Evolutionary conservation across 129 eudicot species (phyloP), one percentile per base, ranked within the genome.

Genomic region (Sambucus nigra): DNA sequence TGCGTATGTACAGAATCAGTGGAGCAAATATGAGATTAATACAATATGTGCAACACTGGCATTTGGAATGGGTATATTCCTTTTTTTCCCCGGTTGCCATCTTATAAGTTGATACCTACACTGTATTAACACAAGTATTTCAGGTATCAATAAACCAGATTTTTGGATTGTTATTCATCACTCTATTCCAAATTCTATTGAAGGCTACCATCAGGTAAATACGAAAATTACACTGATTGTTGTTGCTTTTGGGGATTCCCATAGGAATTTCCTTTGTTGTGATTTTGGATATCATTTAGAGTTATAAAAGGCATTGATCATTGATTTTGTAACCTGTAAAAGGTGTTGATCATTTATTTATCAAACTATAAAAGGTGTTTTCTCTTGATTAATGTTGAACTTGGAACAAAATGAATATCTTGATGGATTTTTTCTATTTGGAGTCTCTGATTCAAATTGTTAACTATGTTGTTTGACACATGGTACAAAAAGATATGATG

Each of bases 1-100:
- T 51, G 75, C 96, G 35, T 61, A 35, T 28, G 68, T 86, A 53
- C 99, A 92, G 76, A 76, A 68, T 55, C 87, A 80, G 57, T 92
- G 99, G 99, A 92, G 99, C 71, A 92, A 82, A 72, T 96, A 92
- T 71, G 96, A 80, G 45, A 75, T 92, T 57, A 82, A 86, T 55
- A 73, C 86, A 33, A 92, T 92, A 51, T 92, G 99, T 73, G 99
- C 99, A 63, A 92, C 99, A 32, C 92, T 92, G 62, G 99, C 99
- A 10, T 92, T 92, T 72, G 99, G 99, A 58, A 92, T 92, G 99
- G 99, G 99, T 92, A 92, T 42, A 33, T 9, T 57, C 26, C 40
- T 31, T 22, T 53, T 58, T 63, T 20, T 60, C 22, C 58, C 48
- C 52, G 38, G n/a, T 18, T 45, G 29, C 27, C 18, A 44, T 4